These are phyloP conservation scores for Juglanconis oblonga DNA, from an alignment of 2,329 filamentous ascomycete species.

Conservation along the genomic window DNA sequence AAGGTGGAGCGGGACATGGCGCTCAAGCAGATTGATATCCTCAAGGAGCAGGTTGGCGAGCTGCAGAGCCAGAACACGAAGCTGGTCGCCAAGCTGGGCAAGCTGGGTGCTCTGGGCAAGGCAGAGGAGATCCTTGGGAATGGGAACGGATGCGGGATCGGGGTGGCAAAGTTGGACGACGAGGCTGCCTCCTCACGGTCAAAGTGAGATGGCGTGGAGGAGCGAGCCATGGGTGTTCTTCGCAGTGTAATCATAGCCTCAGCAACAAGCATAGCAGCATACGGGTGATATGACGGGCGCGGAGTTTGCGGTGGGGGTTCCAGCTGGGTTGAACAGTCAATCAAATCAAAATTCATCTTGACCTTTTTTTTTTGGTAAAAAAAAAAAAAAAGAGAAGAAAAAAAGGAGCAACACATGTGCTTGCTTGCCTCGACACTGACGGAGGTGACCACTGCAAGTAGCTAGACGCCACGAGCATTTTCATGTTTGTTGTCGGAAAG, in stretches of 20 bases:
- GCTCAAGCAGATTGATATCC: slow-evolving; percentile 49
- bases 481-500: neutral
- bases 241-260: neutral
- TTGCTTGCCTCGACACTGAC: no score
- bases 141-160: slow-evolving; percentile 2
- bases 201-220: neutral
- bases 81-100: slow-evolving; percentile 54
- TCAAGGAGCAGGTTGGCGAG: slow-evolving; percentile 54
- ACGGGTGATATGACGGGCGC: neutral
- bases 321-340: neutral
- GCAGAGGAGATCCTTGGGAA: neutral
- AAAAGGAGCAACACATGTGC: no score
- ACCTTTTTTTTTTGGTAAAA: neutral
- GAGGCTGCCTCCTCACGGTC: slow-evolving; percentile 4
- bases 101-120: slow-evolving; percentile 25
- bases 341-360: no score
- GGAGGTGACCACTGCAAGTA: no score
- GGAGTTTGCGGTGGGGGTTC: neutral
- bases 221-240: no score
- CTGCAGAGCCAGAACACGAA: slow-evolving; percentile 59
- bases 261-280: neutral
- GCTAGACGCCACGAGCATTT: no score
- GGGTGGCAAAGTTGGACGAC: neutral
- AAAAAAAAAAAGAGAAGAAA: neutral
- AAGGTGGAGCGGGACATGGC: slow-evolving; percentile 52